These are phyloP conservation scores for Podospora pseudocomata DNA, from an alignment of 495 filamentous ascomycete species.

Conservation along the genomic window DNA sequence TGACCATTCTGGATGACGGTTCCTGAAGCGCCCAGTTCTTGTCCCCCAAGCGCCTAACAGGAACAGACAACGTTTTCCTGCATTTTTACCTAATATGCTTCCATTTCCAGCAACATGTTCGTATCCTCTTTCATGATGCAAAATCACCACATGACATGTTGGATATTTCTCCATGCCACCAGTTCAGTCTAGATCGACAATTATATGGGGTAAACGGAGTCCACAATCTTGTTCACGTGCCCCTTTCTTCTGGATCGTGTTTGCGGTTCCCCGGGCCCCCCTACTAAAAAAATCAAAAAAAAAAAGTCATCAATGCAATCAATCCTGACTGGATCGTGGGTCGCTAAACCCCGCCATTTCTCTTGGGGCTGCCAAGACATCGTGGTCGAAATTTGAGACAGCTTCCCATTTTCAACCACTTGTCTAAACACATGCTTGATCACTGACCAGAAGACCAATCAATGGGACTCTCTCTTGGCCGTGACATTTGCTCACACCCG, in stretches of 20 bases:
- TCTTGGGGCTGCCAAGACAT: neutral
- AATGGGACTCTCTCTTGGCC: neutral
- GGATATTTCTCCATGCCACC: neutral
- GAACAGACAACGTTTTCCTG: neutral
- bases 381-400: neutral
- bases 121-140: neutral
- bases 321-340: too few relatives aligned
- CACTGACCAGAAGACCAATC: neutral
- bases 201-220: neutral
- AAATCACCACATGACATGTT: neutral
- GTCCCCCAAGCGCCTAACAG: neutral
- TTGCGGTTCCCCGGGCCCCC: neutral
- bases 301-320: neutral
- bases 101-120: constrained; percentile 3
- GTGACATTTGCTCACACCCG: neutral
- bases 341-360: neutral
- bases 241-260: neutral
- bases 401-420: neutral
- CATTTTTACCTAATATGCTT: neutral
- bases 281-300: neutral
- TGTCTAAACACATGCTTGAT: neutral
- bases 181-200: neutral
- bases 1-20: neutral
- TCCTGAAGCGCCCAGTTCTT: neutral
- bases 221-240: neutral